phyloP scores from a whole-genome alignment of 805 yeast genomes.

The Henningerozyma blattae region DNA sequence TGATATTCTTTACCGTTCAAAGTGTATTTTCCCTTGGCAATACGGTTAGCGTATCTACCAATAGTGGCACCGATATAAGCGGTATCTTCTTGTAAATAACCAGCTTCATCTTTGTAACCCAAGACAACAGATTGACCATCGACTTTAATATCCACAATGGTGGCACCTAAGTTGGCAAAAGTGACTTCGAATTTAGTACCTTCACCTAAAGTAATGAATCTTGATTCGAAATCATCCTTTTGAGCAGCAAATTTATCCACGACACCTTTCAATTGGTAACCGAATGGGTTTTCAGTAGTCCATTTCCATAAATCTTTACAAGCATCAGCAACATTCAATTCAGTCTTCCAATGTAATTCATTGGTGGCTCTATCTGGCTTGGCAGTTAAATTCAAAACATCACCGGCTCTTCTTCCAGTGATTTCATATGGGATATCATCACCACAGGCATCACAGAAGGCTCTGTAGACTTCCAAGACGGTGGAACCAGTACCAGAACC shows the following conservation, averaged over 20 bases:
- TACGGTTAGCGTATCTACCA: conserved; percentile 56
- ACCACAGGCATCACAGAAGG: conserved; percentile 57
- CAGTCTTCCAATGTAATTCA: conserved; percentile 57
- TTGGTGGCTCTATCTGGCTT: conserved; percentile 51
- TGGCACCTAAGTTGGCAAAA: conserved; percentile 40
- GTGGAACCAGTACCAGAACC: conserved; percentile 78
- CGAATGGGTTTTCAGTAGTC: conserved; percentile 58
- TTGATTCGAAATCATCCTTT: conserved; percentile 15
- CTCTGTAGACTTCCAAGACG: conserved; percentile 56
- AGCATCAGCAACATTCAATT: conserved; percentile 44
- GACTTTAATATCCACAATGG: conserved; percentile 31
- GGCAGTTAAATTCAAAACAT: conserved; percentile 66
- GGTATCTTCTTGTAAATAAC: conserved; percentile 24
- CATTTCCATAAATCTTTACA: conserved; percentile 70
- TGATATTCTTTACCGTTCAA: conserved; percentile 31
- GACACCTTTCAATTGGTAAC: conserved; percentile 30
- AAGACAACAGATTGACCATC: conserved; percentile 30
- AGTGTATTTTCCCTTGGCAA: conserved; percentile 31
- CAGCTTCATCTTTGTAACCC: conserved; percentile 27
- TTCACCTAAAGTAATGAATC: conserved; percentile 21
- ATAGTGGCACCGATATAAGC: conserved; percentile 53
- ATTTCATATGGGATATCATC: conserved; percentile 50
- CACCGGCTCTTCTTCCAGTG: conserved; percentile 62
- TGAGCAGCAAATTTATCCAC: conserved; percentile 12
- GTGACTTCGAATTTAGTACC: conserved; percentile 28